phyloP scores from a whole-genome alignment of 768 basidiomycete species.

The Boletus reticuloceps region DNA sequence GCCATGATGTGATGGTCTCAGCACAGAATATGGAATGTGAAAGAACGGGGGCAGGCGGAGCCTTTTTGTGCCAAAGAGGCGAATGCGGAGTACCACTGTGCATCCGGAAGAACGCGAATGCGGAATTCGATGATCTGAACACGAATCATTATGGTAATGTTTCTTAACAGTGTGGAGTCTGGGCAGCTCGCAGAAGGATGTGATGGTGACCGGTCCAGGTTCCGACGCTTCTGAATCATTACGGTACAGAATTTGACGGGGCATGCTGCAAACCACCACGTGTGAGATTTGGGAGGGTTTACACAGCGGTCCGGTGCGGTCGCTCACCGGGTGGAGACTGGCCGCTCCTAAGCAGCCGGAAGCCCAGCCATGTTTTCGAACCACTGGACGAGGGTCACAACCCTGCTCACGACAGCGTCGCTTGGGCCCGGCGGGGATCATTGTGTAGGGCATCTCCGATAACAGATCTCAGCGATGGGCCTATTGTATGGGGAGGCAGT shows the following conservation, averaged over 20 bases:
- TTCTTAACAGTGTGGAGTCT: neutral
- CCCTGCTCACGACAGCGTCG: constrained; percentile 66
- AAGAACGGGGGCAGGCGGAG: neutral
- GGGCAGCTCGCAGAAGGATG: neutral
- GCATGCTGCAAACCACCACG: no score
- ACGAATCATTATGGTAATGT: constrained; percentile 8
- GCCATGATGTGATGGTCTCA: constrained; percentile 18
- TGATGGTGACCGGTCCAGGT: constrained; percentile 18
- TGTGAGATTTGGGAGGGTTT: no score
- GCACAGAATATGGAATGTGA: constrained; percentile 14
- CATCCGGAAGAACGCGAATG: no score
- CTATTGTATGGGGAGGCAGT: no score
- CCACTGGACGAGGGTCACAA: constrained; percentile 65
- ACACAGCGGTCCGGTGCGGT: neutral
- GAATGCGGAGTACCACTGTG: no score
- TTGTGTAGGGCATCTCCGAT: constrained; percentile 60
- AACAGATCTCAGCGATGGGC: no score
- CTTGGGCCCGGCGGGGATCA: constrained; percentile 65
- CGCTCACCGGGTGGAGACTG: constrained; percentile 13
- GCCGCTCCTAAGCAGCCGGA: constrained; percentile 13
- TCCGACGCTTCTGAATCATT: constrained; percentile 13
- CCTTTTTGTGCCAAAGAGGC: constrained; percentile 10
- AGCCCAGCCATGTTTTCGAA: constrained; percentile 71
- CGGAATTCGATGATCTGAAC: constrained; percentile 5
- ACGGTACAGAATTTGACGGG: no score